Evolutionary conservation across 2,329 filamentous ascomycete genomes (phyloP).

Genomic region (Scytalidium sp.): DNA sequence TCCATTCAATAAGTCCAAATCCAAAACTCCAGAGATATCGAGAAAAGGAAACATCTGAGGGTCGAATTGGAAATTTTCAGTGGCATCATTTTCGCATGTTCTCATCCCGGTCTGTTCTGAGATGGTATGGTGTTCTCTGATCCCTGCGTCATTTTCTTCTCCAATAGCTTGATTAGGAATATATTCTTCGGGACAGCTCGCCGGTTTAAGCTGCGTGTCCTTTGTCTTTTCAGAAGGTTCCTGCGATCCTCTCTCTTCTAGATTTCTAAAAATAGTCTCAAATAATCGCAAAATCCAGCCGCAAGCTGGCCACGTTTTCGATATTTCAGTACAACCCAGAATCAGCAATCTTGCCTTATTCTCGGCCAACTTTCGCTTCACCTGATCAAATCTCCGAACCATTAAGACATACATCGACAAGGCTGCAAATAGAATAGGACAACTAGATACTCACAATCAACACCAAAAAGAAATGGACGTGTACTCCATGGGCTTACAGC

Average conservation of each 20-base stretch:
- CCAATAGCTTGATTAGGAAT: background rate
- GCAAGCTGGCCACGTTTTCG: background rate
- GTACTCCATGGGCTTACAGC: background rate
- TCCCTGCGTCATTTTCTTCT: background rate
- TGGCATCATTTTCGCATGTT: background rate
- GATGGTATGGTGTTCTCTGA: background rate
- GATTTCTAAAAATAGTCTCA: background rate
- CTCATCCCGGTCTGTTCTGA: background rate
- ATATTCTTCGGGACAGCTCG: background rate
- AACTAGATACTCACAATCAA: background rate
- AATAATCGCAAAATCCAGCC: slow-evolving; percentile 1
- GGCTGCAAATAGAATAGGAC: background rate
- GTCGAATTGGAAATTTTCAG: background rate
- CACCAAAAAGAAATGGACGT: background rate
- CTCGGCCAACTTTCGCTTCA: background rate
- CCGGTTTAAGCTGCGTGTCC: background rate
- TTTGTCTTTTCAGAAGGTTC: background rate
- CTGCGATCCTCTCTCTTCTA: background rate
- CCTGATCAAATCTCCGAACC: background rate
- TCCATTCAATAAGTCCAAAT: background rate
- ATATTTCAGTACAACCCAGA: background rate
- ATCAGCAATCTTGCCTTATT: background rate
- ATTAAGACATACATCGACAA: background rate
- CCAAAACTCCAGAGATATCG: background rate
- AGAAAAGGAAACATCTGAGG: background rate